Conservation (phyloP, 2,329 filamentous ascomycete species). For the Knoxdaviesia capensis region DNA sequence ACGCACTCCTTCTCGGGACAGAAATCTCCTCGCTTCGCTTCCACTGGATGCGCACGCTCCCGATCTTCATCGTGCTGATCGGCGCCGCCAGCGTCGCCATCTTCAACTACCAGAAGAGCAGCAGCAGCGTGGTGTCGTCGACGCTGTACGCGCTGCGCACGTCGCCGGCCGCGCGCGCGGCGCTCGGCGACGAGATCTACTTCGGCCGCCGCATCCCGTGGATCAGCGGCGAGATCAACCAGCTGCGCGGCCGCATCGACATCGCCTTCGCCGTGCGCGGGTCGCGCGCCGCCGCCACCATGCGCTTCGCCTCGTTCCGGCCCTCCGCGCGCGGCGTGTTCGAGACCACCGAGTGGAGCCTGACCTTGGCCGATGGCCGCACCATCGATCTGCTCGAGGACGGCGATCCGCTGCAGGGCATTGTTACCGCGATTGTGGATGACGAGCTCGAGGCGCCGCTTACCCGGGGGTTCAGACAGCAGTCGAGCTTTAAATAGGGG, state of each 20-base stretch:
- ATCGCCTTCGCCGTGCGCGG: conserved; percentile 77
- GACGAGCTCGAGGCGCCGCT: conserved; percentile 18
- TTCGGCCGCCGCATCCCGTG: conserved; percentile 62
- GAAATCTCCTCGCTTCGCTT: conserved; percentile 24
- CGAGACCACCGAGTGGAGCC: conserved; percentile 77
- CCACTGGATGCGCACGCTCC: conserved; percentile 53
- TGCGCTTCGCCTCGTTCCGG: conserved; percentile 64
- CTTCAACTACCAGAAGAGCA: conserved; percentile 98
- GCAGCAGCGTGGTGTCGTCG: conserved; percentile 67
- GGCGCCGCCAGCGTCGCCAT: conserved; percentile 59
- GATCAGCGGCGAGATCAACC: conserved; percentile 79
- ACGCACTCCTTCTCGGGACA: conserved; percentile 4
- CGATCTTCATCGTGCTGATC: conserved; percentile 59
- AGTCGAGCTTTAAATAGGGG: conserved; percentile 4
- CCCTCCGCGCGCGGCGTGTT: conserved; percentile 43
- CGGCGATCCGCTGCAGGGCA: conserved; percentile 44
- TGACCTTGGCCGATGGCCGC: conserved; percentile 42
- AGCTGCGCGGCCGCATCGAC: conserved; percentile 78
- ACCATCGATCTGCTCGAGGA: conserved; percentile 56
- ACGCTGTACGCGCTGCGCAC: conserved; percentile 86
- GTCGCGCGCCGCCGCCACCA: conserved; percentile 45
- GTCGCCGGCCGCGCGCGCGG: conserved; percentile 49
- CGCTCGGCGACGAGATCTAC: conserved; percentile 75
- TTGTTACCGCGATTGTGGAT: conserved; percentile 19
- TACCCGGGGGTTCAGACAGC: conserved; percentile 32